Evolutionary conservation across 805 yeast species (phyloP).

Genomic region (Zygoascus bituminiphila): DNA sequence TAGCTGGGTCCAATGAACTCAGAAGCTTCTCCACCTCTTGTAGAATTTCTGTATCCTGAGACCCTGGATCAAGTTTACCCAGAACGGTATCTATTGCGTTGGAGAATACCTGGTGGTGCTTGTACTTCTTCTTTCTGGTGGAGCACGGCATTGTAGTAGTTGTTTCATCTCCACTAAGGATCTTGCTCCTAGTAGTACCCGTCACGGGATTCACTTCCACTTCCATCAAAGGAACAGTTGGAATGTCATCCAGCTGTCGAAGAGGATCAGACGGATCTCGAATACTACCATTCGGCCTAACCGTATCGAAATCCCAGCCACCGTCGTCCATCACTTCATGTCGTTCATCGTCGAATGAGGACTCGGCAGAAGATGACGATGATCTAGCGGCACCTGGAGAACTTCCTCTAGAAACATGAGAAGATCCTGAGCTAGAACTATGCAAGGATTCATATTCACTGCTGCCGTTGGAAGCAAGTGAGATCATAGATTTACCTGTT

Average conservation of each 20-base stretch:
- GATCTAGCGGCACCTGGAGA: neutral
- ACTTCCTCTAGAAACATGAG: neutral
- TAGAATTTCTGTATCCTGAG: slow-evolving; percentile 6
- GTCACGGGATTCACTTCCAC: slow-evolving; percentile 3
- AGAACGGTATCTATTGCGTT: slow-evolving; percentile 5
- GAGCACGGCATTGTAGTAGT: neutral
- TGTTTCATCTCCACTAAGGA: neutral
- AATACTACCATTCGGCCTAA: slow-evolving; percentile 18
- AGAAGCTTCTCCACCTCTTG: slow-evolving; percentile 2
- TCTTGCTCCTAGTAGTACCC: neutral
- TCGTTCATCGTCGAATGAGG: neutral
- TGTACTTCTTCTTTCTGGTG: neutral
- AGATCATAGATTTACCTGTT: neutral
- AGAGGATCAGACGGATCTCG: neutral
- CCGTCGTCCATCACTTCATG: slow-evolving; percentile 20
- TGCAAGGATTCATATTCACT: neutral
- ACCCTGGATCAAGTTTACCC: slow-evolving; percentile 2
- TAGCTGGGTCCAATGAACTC: slow-evolving; percentile 9
- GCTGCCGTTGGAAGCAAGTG: neutral
- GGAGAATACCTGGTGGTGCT: slow-evolving; percentile 3
- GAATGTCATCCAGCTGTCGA: slow-evolving; percentile 1
- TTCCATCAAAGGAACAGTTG: slow-evolving; percentile 3
- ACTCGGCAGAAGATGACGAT: neutral
- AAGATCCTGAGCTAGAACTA: neutral
- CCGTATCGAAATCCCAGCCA: slow-evolving; percentile 34